These are phyloP conservation scores for Leccinum sublutescens DNA, from an alignment of 768 basidiomycete species.

Conservation along the genomic window DNA sequence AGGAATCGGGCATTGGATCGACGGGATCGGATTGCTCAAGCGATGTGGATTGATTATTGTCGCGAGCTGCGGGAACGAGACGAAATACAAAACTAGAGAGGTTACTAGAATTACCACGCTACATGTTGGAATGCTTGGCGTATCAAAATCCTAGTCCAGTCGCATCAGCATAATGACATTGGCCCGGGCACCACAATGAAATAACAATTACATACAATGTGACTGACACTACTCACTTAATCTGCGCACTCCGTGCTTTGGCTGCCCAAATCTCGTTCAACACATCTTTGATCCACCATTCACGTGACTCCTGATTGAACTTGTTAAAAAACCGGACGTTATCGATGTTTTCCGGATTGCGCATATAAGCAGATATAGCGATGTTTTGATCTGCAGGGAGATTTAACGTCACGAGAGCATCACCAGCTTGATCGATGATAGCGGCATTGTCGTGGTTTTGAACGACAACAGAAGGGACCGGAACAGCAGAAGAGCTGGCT, in stretches of 20 bases:
- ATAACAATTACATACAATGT: not conserved
- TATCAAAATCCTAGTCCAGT: too few relatives aligned
- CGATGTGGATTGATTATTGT: not conserved
- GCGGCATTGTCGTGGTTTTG: not conserved
- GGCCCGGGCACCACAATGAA: too few relatives aligned
- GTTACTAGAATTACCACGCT: not conserved
- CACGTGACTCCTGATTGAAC: not conserved
- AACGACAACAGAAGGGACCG: too few relatives aligned
- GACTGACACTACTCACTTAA: not conserved
- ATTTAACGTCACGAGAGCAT: not conserved
- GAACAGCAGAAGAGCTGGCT: not conserved
- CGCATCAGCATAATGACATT: too few relatives aligned
- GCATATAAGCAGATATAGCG: not conserved
- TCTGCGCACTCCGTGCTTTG: not conserved
- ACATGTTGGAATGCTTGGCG: too few relatives aligned
- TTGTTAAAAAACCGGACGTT: not conserved
- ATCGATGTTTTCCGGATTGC: not conserved
- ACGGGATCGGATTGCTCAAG: not conserved
- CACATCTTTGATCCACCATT: not conserved
- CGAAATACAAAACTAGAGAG: not conserved
- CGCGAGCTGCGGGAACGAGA: not conserved
- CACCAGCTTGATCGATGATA: not conserved
- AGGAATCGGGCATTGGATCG: not conserved
- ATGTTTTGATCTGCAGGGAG: not conserved
- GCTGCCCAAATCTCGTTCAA: not conserved